Evolutionary conservation across 805 yeast species (phyloP).

Genomic region (Myxozyma nipponensis): DNA sequence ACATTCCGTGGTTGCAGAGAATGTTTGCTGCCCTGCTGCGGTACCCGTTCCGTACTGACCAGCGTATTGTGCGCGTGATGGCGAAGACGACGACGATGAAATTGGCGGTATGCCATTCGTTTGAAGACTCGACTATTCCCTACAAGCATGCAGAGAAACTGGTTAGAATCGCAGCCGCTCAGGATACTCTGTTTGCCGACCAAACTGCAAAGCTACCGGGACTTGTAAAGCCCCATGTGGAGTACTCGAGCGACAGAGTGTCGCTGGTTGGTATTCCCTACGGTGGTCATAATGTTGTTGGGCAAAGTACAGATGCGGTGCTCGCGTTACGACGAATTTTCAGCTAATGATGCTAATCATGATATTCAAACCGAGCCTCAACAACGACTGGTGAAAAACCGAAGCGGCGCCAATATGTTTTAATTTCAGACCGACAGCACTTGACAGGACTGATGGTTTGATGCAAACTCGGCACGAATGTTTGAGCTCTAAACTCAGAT

Average conservation of each 20-base stretch:
- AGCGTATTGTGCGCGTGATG: slow-evolving; percentile 13
- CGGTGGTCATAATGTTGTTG: slow-evolving; percentile 22
- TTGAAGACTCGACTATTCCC: slow-evolving; percentile 14
- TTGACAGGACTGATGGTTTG: no score
- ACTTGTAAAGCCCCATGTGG: not conserved
- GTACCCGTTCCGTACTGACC: slow-evolving; percentile 15
- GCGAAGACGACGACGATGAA: slow-evolving; percentile 9
- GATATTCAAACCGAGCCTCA: no score
- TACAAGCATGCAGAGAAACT: slow-evolving; percentile 19
- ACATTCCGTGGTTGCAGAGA: not conserved
- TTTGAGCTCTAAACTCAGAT: no score
- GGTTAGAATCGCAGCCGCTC: slow-evolving; percentile 11
- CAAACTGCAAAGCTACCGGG: not conserved
- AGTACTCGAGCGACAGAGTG: slow-evolving; percentile 3
- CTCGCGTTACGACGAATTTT: slow-evolving; percentile 13
- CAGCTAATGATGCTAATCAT: no score
- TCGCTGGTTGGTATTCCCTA: slow-evolving; percentile 12
- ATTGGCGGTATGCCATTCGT: slow-evolving; percentile 15
- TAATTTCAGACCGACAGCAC: no score
- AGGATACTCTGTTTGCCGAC: not conserved
- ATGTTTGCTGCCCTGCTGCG: not conserved
- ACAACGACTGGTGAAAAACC: no score
- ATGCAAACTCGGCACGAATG: no score
- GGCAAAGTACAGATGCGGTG: slow-evolving; percentile 19
- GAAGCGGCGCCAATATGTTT: no score